Conservation (phyloP, 306 rosid genomes). For the Morella rubra region DNA sequence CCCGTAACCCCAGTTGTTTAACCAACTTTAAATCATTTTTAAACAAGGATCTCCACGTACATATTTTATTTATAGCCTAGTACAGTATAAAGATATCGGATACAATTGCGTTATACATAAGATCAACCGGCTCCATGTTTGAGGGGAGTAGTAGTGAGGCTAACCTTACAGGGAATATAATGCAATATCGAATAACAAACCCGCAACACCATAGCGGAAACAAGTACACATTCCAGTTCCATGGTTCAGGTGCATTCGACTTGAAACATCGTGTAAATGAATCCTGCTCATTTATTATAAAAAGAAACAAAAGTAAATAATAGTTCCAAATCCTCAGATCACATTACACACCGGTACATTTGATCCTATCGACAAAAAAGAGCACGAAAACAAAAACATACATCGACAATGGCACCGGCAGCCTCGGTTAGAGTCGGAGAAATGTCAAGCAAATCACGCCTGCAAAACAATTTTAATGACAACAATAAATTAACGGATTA, state of each 20-base stretch:
- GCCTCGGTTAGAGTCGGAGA: conserved; percentile 91
- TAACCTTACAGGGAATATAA: conserved; percentile 80
- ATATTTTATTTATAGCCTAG: no score
- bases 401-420: conserved; percentile 96
- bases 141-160: conserved; percentile 20
- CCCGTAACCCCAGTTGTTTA: not conserved
- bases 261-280: conserved; percentile 96
- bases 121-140: not conserved
- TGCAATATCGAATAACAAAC: conserved; percentile 73
- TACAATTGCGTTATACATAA: conserved; percentile 16
- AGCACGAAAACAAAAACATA: conserved; percentile 28
- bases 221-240: conserved; percentile 95
- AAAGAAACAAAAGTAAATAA: not conserved
- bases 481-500: not conserved
- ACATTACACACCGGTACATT: not conserved
- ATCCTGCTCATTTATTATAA: conserved; percentile 49
- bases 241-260: conserved; percentile 93
- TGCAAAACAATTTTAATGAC: conserved; percentile 27
- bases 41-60: not conserved
- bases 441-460: conserved; percentile 86
- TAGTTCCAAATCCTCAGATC: not conserved
- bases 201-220: conserved; percentile 99
- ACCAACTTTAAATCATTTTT: not conserved
- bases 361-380: not conserved
- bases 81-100: not conserved